Conservation (phyloP, 129 eudicot genomes). For the Helianthus tuberosus region DNA sequence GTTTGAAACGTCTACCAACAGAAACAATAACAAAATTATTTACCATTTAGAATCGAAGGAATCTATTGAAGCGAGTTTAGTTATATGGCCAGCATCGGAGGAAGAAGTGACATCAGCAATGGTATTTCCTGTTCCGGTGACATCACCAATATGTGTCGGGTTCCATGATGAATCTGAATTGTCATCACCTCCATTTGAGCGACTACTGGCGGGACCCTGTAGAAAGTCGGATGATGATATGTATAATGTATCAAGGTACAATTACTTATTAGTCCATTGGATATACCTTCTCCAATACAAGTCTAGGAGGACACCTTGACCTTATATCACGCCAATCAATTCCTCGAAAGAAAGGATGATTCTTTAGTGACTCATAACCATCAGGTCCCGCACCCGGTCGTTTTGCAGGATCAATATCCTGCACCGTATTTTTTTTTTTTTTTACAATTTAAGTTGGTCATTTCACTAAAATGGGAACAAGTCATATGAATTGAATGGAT, state of each 20-base stretch:
- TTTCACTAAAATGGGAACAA: neutral
- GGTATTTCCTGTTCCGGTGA: constrained; percentile 46
- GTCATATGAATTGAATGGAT: neutral
- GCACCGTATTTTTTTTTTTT: constrained; percentile 19
- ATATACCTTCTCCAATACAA: constrained; percentile 63
- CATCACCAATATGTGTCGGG: constrained; percentile 69
- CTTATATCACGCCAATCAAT: constrained; percentile 78
- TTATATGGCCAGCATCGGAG: constrained; percentile 64
- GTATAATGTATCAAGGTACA: neutral
- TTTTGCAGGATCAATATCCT: constrained; percentile 84
- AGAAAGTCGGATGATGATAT: constrained; percentile 28
- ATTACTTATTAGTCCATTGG: constrained; percentile 1
- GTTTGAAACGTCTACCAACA: constrained; percentile 12
- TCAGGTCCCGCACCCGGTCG: constrained; percentile 96
- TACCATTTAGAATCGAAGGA: constrained; percentile 99
- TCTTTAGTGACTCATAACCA: constrained; percentile 78
- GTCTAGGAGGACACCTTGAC: constrained; percentile 64
- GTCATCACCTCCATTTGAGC: constrained; percentile 54
- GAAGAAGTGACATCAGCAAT: constrained; percentile 50
- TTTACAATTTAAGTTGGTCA: constrained; percentile 12
- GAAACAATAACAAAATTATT: constrained; percentile 3
- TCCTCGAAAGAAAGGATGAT: constrained; percentile 79
- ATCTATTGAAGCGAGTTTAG: constrained; percentile 91
- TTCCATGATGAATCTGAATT: constrained; percentile 66
- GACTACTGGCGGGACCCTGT: constrained; percentile 41